Conservation (phyloP, 2,329 filamentous ascomycete species). For the Fusarium nematophilum region DNA sequence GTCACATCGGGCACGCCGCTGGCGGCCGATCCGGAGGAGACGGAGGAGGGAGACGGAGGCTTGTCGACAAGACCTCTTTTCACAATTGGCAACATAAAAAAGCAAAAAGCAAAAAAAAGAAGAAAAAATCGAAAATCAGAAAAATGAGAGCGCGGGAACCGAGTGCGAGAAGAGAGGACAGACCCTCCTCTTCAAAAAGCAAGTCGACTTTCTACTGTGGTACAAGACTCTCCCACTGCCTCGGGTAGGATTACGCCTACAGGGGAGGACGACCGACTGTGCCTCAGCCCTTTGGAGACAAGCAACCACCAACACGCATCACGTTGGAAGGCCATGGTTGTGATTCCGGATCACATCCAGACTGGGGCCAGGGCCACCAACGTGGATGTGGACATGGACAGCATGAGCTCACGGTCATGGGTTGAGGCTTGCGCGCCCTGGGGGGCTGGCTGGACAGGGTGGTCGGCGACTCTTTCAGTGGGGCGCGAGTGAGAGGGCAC, state of each 20-base stretch:
- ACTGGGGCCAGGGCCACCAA: constrained; percentile 10
- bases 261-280: background rate
- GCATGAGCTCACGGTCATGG: background rate
- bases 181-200: constrained; percentile 11
- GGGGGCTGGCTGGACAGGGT: background rate
- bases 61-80: background rate
- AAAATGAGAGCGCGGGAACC: background rate
- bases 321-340: constrained; percentile 17
- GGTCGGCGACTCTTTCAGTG: background rate
- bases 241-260: constrained; percentile 4
- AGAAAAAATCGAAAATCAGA: background rate
- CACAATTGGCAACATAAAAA: constrained; percentile 1
- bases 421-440: constrained; percentile 1
- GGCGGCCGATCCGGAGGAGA: constrained; percentile 18
- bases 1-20: constrained; percentile 16
- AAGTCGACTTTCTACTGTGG: constrained; percentile 15
- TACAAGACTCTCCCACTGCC: background rate
- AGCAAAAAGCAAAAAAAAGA: background rate
- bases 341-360: constrained; percentile 10
- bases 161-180: constrained; percentile 13
- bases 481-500: constrained; percentile 10
- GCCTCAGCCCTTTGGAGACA: too few relatives aligned
- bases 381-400: background rate
- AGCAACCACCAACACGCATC: constrained; percentile 14
- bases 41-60: background rate